Conservation (phyloP, 306 rosid species). For the Pterocarpus macrocarpus region DNA sequence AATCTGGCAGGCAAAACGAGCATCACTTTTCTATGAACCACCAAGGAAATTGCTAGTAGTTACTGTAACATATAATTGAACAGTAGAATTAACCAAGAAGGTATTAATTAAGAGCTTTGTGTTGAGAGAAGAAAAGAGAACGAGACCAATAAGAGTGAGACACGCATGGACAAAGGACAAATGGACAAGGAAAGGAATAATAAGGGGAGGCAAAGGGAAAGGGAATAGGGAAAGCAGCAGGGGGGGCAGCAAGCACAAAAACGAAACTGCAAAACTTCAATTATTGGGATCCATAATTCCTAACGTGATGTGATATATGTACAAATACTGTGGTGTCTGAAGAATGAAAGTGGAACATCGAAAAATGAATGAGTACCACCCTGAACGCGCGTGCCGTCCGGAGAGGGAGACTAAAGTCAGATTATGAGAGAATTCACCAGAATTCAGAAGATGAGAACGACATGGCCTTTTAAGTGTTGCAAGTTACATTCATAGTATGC, state of each 20-base stretch:
- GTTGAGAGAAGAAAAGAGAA: neutral
- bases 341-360: conserved; percentile 5
- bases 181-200: conserved; percentile 46
- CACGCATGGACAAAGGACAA: neutral
- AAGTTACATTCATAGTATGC: no score
- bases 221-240: conserved; percentile 23
- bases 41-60: neutral
- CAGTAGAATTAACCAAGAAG: neutral
- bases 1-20: neutral
- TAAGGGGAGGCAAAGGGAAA: conserved; percentile 49
- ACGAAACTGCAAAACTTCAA: conserved; percentile 17
- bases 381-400: conserved; percentile 85
- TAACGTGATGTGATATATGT: conserved; percentile 25
- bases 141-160: neutral
- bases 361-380: conserved; percentile 7
- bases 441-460: conserved; percentile 12
- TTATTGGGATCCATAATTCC: conserved; percentile 40
- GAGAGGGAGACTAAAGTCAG: conserved; percentile 52
- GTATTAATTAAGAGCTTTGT: neutral
- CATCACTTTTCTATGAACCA: neutral
- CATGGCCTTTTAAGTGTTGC: neutral
- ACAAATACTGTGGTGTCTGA: neutral
- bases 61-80: neutral
- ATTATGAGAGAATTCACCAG: neutral
- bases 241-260: neutral